Percentiles rank a stretch among this genome's conserved stretches.
phyloP scores from a whole-genome alignment of 805 yeast genomes.

The Hagleromyces aurorensis region DNA sequence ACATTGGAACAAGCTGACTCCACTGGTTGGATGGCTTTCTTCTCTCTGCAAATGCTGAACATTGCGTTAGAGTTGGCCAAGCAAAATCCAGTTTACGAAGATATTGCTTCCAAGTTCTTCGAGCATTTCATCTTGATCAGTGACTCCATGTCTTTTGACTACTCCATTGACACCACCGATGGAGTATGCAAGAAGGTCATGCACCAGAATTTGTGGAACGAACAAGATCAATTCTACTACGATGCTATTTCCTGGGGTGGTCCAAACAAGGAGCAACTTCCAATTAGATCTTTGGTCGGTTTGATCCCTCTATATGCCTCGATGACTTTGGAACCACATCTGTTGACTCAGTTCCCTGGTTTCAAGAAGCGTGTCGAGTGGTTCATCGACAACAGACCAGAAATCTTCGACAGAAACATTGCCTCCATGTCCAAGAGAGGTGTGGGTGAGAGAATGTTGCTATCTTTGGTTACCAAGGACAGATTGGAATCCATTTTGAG shows the following conservation, averaged over 20 bases:
- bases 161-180: constrained; percentile 25
- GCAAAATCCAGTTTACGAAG: constrained; percentile 79
- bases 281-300: constrained; percentile 85
- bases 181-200: constrained; percentile 36
- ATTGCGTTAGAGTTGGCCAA: constrained; percentile 87
- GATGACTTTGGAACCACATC: constrained; percentile 78
- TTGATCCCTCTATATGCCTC: constrained; percentile 87
- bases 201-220: constrained; percentile 78
- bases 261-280: constrained; percentile 58
- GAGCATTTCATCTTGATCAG: constrained; percentile 89
- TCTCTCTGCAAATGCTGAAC: constrained; percentile 81
- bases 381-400: constrained; percentile 65
- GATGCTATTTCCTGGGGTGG: constrained; percentile 84
- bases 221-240: constrained; percentile 78
- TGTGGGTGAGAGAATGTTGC: constrained; percentile 69
- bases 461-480: constrained; percentile 76
- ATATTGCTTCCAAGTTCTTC: constrained; percentile 87
- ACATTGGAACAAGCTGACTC: constrained; percentile 88
- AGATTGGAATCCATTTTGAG: constrained; percentile 66
- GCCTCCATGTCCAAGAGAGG: constrained; percentile 79
- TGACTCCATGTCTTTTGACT: constrained; percentile 78
- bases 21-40: constrained; percentile 97
- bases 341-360: constrained; percentile 67
- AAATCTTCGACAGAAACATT: constrained; percentile 70
- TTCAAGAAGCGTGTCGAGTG: constrained; percentile 78